Percentiles rank a stretch among this genome's conserved stretches.
Evolutionary conservation across 148 eudicot species (phyloP).

Genomic region (Arbutus unedo): DNA sequence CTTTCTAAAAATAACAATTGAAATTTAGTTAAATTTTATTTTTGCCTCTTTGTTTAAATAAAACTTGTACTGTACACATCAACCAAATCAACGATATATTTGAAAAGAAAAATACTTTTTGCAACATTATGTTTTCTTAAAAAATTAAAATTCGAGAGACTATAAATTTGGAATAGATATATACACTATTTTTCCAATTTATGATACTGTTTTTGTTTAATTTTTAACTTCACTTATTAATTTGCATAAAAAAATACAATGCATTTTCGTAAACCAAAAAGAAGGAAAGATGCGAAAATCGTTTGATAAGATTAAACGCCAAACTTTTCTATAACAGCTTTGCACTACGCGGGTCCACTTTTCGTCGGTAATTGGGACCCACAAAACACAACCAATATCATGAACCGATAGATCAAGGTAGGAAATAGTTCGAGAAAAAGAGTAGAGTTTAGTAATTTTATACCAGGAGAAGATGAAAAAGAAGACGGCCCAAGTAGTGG

Average conservation of each 20-base stretch:
- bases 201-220: neutral
- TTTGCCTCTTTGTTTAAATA: no score
- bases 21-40: no score
- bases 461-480: constrained; percentile 89
- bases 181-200: neutral
- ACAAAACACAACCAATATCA: neutral
- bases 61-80: no score
- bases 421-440: neutral
- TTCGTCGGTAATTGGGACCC: constrained; percentile 8
- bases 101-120: no score
- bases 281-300: neutral
- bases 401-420: neutral
- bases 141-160: no score
- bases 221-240: neutral
- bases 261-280: neutral
- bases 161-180: no score
- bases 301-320: neutral
- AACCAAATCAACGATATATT: no score
- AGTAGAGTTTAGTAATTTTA: constrained; percentile 15
- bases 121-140: no score
- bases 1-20: no score
- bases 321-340: neutral
- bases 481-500: constrained; percentile 55
- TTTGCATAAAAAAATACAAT: neutral
- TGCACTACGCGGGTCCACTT: neutral